Evolutionary conservation across 2,329 filamentous ascomycete genomes (phyloP), one percentile per base, ranked within the genome.

Genomic region (Verticillium nonalfalfae): DNA sequence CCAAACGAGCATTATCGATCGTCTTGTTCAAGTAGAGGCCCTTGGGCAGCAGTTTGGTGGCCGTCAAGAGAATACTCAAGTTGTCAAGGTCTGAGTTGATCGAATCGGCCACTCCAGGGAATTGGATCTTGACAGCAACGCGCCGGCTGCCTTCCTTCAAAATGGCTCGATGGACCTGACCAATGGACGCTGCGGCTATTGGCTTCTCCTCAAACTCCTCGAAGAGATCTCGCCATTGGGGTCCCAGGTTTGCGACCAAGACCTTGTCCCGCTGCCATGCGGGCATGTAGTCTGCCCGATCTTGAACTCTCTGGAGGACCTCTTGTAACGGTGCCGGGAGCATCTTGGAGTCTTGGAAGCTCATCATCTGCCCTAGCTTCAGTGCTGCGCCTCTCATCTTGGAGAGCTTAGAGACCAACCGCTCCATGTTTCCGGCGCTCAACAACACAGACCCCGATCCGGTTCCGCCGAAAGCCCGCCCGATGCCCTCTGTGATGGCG

Each of bases 51-150:
- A 99, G 85, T 61, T 91, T 88, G 5, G 93, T 96, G 33, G 95
- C 95, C 6, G 91, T 95, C 13, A 99, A 85, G 1, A 99, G 87
- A 61, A 99, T 84, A 9, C 90, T 91, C 36, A 99, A 83, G 70
- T 99, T 99, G 75, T 92, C 96, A 1, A 99, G 83, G 70, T 99
- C 95, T 1, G 94, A 97, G 74, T 97, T 93, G 73, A 99, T 99
- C 4, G 93, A 98, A 73, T 91, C 89, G 18, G 94, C 91, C 1
- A 99, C 95, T 14, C 96, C 96, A 0, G 95, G 95, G 69, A 99
- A 99, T 74, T 99, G 95, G 10, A 99, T 89, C 75, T 99, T 99
- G 70, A 99, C 93, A 3, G 95, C 95, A 0, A 99, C 95, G 54
- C 82, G 80, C 66, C 88, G 82, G 45, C 89, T 88, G 50, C 83